Base-by-base conservation (phyloP, 495 filamentous ascomycete genomes). In the Annulohypoxylon stygium region DNA sequence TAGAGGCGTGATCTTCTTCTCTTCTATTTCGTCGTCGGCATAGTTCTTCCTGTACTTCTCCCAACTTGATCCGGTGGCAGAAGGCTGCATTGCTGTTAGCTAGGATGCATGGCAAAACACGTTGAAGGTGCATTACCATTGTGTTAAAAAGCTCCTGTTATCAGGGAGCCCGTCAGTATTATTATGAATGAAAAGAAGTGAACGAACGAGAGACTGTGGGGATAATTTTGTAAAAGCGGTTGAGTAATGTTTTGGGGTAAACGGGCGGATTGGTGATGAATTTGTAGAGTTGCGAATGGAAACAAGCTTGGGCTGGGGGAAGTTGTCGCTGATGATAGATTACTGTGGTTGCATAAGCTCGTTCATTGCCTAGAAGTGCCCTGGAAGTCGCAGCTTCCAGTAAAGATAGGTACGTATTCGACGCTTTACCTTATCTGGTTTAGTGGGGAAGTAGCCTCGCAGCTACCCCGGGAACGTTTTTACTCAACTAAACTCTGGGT, bases 1-100 rank as follows among this genome's bases (percentile, higher is more conserved):
- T 39, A 99, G 86, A 67, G 96, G 96, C 43, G 93, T 94, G 78
- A 98, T 99, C 88, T 98, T 99, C 92, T 99, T 99, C 88, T 99
- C 96, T 78, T 94, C 93, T 81, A 94, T 88, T 79, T 98, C 96
- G 73, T 99, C 96, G 79, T 99, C 96, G 67, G 91, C 95, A 78
- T 92, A 99, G 78, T 92, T 92, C 88, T 99, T 98, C 84, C 89
- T 85, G 86, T 97, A 98, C 88, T 98, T 98, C 89, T 99, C 95
- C 96, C 96, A 99, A 88, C 87, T 93, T 80, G 86, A 81, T 76
- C 96, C 96, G 68, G 92, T 97, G 83, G 96, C 96, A 81, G 92
- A 96, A 87, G 93, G 95, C 95, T 86, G 53, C 37, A 50, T 34
- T 57, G 34, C 4, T 10, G 51, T 75, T 70, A 76, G 71, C 55